Conservation (phyloP, 768 basidiomycete genomes). For the Xerocomellus amylosporus region DNA sequence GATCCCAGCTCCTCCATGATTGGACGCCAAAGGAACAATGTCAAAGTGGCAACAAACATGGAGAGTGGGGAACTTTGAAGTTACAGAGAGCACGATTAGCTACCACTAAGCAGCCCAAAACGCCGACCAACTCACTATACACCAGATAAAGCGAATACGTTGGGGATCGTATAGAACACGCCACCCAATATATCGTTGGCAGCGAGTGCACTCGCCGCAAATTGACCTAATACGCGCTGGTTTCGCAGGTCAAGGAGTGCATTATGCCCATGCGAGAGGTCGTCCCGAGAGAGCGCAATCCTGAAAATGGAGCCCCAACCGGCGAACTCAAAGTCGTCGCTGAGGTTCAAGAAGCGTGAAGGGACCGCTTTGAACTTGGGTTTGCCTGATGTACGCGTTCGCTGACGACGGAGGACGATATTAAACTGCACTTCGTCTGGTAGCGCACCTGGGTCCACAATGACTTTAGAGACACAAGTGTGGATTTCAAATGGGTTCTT, state of each 20-base stretch:
- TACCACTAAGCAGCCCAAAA: not conserved
- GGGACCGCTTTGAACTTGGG: constrained; percentile 41
- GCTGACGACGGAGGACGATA: constrained; percentile 59
- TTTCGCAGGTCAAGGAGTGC: constrained; percentile 30
- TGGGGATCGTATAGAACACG: constrained; percentile 68
- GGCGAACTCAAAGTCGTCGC: constrained; percentile 67
- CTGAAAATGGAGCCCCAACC: constrained; percentile 61
- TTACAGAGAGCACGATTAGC: not conserved
- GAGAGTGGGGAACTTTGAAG: constrained; percentile 61
- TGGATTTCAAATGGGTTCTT: not conserved
- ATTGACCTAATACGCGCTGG: constrained; percentile 55
- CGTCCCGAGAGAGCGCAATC: constrained; percentile 44
- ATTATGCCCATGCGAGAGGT: constrained; percentile 36
- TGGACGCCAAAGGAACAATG: constrained; percentile 70
- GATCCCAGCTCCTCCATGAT: constrained; percentile 72
- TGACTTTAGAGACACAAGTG: not conserved
- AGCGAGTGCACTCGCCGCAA: constrained; percentile 61
- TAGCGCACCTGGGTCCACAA: not conserved
- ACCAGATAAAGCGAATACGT: constrained; percentile 55
- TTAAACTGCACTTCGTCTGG: constrained; percentile 49
- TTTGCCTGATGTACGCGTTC: constrained; percentile 44
- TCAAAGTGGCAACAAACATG: constrained; percentile 57
- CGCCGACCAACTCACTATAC: constrained; percentile 51
- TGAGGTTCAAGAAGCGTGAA: constrained; percentile 60
- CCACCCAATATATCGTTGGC: constrained; percentile 68